Percentiles rank a stretch among this genome's conserved stretches.
phyloP scores from a whole-genome alignment of 2,329 filamentous ascomycete species.

The Fusarium camptoceras region DNA sequence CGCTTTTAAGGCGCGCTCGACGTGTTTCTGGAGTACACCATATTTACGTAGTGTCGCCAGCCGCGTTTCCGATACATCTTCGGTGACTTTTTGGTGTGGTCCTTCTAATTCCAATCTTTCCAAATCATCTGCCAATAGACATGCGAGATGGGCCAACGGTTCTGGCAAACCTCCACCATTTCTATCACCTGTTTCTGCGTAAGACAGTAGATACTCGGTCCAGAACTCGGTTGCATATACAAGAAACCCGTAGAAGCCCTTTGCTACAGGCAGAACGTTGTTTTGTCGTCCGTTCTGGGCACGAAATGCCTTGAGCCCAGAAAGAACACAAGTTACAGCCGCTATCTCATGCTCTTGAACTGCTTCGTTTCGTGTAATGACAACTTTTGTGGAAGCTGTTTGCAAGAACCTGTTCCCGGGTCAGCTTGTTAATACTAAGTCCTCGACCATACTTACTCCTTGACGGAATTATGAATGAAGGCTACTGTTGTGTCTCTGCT shows the following conservation, averaged over 20 bases:
- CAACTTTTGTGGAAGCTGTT: background rate
- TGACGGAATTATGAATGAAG: constrained; percentile 34
- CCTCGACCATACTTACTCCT: constrained; percentile 25
- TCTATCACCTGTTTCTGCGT: background rate
- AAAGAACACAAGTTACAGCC: constrained; percentile 18
- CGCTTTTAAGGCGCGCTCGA: too few relatives aligned
- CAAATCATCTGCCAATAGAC: background rate
- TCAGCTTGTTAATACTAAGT: too few relatives aligned
- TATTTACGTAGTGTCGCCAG: too few relatives aligned
- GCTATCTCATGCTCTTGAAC: constrained; percentile 12
- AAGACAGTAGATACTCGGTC: constrained; percentile 20
- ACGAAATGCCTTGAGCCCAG: too few relatives aligned
- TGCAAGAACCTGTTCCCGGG: constrained; percentile 26
- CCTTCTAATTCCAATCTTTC: too few relatives aligned
- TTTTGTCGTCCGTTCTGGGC: too few relatives aligned
- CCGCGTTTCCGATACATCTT: too few relatives aligned
- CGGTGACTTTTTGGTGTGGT: too few relatives aligned
- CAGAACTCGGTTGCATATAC: constrained; percentile 33
- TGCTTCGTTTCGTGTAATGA: background rate
- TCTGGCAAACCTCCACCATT: background rate
- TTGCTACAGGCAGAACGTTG: background rate
- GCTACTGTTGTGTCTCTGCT: constrained; percentile 9
- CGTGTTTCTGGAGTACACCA: too few relatives aligned
- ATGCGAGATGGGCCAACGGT: background rate
- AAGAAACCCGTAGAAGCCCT: constrained; percentile 23